A percentile compares a stretch with the other conserved stretches of the same genome.
Conservation (phyloP, 495 filamentous ascomycete species). For the Podospora australis region DNA sequence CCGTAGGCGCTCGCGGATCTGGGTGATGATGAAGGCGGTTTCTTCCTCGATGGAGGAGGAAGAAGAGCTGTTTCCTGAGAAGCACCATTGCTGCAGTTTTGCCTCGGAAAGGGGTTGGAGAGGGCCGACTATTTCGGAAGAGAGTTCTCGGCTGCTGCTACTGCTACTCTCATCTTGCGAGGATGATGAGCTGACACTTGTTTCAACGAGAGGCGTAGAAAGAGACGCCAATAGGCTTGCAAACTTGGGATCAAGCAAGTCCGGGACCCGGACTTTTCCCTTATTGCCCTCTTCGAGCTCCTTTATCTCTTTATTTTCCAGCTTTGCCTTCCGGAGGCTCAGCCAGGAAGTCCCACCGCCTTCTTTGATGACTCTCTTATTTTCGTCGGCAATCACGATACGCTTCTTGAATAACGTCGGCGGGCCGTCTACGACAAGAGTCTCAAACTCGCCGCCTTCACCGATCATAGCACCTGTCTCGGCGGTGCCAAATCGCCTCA, state of each 20-base stretch:
- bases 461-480: slow-evolving; percentile 68
- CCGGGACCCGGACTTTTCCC: slow-evolving; percentile 37
- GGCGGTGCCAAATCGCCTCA: slow-evolving; percentile 62
- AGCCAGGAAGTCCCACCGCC: slow-evolving; percentile 68
- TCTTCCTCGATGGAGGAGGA: slow-evolving; percentile 28
- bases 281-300: not conserved
- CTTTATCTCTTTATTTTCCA: slow-evolving; percentile 42
- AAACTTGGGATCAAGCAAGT: slow-evolving; percentile 44
- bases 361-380: slow-evolving; percentile 49
- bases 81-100: too few species aligned
- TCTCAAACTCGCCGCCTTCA: slow-evolving; percentile 97
- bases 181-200: too few species aligned
- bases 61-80: too few species aligned
- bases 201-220: too few species aligned
- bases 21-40: slow-evolving; percentile 25
- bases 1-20: slow-evolving; percentile 28
- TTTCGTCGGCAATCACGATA: slow-evolving; percentile 55
- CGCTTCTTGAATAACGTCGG: slow-evolving; percentile 58
- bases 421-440: slow-evolving; percentile 78
- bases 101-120: too few species aligned
- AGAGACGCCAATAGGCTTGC: slow-evolving; percentile 18
- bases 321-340: slow-evolving; percentile 50
- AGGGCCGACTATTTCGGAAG: too few species aligned
- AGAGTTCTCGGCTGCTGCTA: too few species aligned
- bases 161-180: too few species aligned